These are phyloP conservation scores for Spiraea crenata DNA, from an alignment of 331 rosid genomes.

Conservation along the genomic window DNA sequence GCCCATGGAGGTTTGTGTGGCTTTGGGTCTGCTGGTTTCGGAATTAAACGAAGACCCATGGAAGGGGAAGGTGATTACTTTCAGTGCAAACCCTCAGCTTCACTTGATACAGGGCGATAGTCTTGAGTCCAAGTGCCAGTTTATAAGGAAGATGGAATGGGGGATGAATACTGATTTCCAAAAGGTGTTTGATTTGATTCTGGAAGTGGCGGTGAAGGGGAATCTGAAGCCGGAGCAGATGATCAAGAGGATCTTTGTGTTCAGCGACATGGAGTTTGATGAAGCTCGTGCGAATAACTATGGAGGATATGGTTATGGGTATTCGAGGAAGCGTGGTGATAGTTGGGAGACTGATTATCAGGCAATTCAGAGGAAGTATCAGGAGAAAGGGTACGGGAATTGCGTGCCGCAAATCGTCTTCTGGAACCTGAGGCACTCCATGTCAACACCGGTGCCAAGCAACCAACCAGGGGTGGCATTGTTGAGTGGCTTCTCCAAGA, in stretches of 20 bases:
- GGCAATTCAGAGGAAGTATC: constrained; percentile 8
- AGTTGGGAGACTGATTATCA: constrained; percentile 16
- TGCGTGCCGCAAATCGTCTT: constrained; percentile 12
- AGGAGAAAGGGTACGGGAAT: constrained; percentile 12
- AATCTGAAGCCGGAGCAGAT: constrained; percentile 14
- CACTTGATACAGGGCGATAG: constrained; percentile 13
- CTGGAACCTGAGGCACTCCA: constrained; percentile 13
- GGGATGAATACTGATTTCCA: constrained; percentile 19
- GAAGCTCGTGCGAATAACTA: neutral
- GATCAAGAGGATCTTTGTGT: constrained; percentile 23
- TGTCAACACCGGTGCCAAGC: neutral
- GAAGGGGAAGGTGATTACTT: constrained; percentile 30
- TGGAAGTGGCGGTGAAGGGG: constrained; percentile 22
- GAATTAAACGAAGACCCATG: constrained; percentile 25
- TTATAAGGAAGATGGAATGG: constrained; percentile 12
- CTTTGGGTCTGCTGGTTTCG: constrained; percentile 24
- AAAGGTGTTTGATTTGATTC: constrained; percentile 23
- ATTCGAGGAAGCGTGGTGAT: no score
- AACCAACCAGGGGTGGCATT: constrained; percentile 18
- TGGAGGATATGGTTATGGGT: no score
- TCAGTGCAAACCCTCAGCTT: constrained; percentile 16
- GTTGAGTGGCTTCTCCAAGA: constrained; percentile 20
- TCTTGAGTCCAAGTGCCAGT: constrained; percentile 10
- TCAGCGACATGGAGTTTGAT: constrained; percentile 32
- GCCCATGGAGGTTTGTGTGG: constrained; percentile 27